Percentiles rank a stretch among this genome's conserved stretches.
These are phyloP conservation scores for Haplosporangium sp. DNA, from an alignment of 371 early-diverging fungal genomes.

Conservation along the genomic window DNA sequence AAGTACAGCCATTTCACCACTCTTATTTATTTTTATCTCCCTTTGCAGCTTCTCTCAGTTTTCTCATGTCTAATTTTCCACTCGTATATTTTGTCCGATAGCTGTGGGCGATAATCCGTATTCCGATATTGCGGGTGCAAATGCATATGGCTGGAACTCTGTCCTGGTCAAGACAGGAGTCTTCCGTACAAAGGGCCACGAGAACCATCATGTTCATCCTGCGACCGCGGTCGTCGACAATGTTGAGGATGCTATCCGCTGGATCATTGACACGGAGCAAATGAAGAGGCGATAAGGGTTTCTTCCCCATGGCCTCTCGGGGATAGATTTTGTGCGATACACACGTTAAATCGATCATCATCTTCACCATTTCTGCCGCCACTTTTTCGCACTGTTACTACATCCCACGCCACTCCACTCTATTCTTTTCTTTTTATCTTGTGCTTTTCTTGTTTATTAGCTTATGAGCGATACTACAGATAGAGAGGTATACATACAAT, in stretches of 20 bases:
- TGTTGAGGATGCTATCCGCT: conserved; percentile 44
- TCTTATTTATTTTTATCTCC: not conserved
- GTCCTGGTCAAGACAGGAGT: conserved; percentile 90
- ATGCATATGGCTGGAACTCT: conserved; percentile 83
- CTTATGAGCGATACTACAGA: too few relatives aligned
- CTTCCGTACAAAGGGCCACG: conserved; percentile 59
- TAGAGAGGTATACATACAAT: too few relatives aligned
- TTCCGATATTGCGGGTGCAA: conserved; percentile 86
- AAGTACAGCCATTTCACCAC: not conserved
- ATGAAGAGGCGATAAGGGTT: conserved; percentile 9
- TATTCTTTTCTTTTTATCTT: too few relatives aligned
- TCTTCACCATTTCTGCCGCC: too few relatives aligned
- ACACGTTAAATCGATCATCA: too few relatives aligned
- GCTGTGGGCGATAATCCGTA: conserved; percentile 85
- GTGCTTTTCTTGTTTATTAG: too few relatives aligned
- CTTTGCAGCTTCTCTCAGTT: not conserved
- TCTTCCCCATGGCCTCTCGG: too few relatives aligned
- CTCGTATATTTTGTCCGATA: too few relatives aligned
- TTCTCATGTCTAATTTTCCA: too few relatives aligned
- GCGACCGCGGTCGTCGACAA: conserved; percentile 39
- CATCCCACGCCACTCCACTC: too few relatives aligned
- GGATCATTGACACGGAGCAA: conserved; percentile 42
- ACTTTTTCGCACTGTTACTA: too few relatives aligned
- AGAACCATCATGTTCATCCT: conserved; percentile 57
- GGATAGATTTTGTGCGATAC: too few relatives aligned